Base-by-base conservation (phyloP, 495 filamentous ascomycete species). In the Saxophila tyrrhenica region DNA sequence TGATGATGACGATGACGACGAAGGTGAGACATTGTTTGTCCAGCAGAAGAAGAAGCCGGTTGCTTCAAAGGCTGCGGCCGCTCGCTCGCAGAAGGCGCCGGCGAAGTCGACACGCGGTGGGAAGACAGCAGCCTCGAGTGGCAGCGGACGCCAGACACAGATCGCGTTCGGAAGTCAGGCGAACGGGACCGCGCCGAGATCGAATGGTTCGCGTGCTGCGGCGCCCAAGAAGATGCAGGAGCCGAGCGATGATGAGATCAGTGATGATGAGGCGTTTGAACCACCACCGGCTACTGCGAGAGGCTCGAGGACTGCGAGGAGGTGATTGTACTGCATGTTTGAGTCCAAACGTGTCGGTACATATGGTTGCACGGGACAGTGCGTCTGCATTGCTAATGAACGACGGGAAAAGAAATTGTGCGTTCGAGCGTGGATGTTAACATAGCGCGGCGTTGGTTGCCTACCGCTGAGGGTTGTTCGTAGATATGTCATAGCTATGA, bases 241-340 rank as follows among this genome's bases (percentile, higher is more conserved):
- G 53, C 83, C 87, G 48, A 84, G 86, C 56, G 86, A 87, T 60
- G 85, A 79, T 57, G 76, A 84, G 51, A 86, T 87, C 1, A 81
- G 81, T 22, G 78, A 78, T 25, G 79, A 85, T 55, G 88, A 94
- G 70, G 87, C 85, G 1, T 91, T 92, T 70, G 87, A 92, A 67
- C 73, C 76, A 23, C 68, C 74, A 49, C 65, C 72, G 41, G 8
- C 41, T n/a, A n/a, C n/a, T 44, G 41, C 41, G 15, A 44, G 41
- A n/a, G 19, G 41, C 19, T 3, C 41, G 41, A 44, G 41, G 41
- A 44, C 35, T 8, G 35, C 7, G 41, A 44, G 41, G 41, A 3
- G 41, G n/a, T 44, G 41, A 44, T 35, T 35, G 29, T 13, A n/a
- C 29, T 35, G 29, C 29, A 35, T 35, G n/a, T n/a, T n/a, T n/a